phyloP scores from a whole-genome alignment of 1,284 basidiomycete species.

The Ceratobasidium sp. region DNA sequence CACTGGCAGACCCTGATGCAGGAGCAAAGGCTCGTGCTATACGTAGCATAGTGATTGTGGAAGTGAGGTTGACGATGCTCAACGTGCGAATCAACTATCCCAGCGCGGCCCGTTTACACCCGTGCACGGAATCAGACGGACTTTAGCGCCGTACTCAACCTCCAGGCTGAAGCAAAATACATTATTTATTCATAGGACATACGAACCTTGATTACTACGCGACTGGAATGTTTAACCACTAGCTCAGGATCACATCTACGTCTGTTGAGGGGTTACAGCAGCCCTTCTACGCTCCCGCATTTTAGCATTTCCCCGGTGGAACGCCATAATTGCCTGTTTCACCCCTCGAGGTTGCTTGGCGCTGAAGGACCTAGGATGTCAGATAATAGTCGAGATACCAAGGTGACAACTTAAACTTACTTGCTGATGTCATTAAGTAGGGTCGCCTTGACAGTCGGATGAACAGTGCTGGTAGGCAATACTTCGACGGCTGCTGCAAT shows the following conservation, averaged over 20 bases:
- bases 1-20: constrained; percentile 34
- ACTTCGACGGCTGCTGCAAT: constrained; percentile 75
- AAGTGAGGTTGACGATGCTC: constrained; percentile 26
- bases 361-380: constrained; percentile 66
- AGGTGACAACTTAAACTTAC: constrained; percentile 61
- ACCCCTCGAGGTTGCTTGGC: constrained; percentile 76
- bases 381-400: constrained; percentile 29
- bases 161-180: not conserved
- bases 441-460: constrained; percentile 74
- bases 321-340: constrained; percentile 70
- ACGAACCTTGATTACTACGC: constrained; percentile 39
- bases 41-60: constrained; percentile 34
- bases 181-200: constrained; percentile 37
- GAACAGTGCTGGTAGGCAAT: constrained; percentile 71
- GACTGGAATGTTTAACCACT: constrained; percentile 13
- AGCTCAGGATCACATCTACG: constrained; percentile 28
- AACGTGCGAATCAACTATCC: constrained; percentile 42
- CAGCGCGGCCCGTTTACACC: constrained; percentile 37
- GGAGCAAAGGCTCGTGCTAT: constrained; percentile 30
- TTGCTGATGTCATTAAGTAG: constrained; percentile 79
- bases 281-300: constrained; percentile 50
- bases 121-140: constrained; percentile 37
- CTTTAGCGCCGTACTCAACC: constrained; percentile 18
- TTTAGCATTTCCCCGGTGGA: constrained; percentile 52
- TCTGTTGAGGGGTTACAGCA: constrained; percentile 26